These are phyloP conservation scores for Penicillium hesseltinei DNA, from an alignment of 2,329 filamentous ascomycete genomes.

Conservation along the genomic window DNA sequence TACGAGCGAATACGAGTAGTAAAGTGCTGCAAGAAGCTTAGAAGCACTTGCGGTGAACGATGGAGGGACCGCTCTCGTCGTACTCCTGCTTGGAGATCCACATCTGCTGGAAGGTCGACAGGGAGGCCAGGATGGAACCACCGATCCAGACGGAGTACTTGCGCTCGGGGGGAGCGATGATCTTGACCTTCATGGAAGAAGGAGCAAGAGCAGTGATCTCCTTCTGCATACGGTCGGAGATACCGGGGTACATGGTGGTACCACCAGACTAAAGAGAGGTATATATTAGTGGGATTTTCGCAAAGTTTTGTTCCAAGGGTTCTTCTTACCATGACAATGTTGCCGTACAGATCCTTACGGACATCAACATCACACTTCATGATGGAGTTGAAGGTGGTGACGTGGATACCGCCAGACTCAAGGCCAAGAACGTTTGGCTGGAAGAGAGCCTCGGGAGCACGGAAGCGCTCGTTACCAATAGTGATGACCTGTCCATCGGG, in stretches of 20 bases:
- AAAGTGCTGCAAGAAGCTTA: constrained; percentile 58
- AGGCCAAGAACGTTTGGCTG: constrained; percentile 97
- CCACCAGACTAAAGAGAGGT: constrained; percentile 76
- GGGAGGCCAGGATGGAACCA: constrained; percentile 98
- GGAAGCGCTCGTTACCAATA: constrained; percentile 99
- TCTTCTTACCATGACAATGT: constrained; percentile 96
- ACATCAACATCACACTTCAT: constrained; percentile 99
- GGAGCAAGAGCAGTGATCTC: constrained; percentile 99
- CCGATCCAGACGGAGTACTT: constrained; percentile 99
- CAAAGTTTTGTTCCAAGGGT: neutral
- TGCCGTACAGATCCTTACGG: constrained; percentile 99
- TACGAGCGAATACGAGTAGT: constrained; percentile 40
- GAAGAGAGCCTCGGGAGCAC: constrained; percentile 99
- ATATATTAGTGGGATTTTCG: neutral
- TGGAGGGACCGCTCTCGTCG: constrained; percentile 99
- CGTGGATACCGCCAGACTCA: constrained; percentile 97
- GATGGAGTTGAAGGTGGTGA: constrained; percentile 99
- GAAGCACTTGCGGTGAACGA: constrained; percentile 99
- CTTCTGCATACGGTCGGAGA: constrained; percentile 99
- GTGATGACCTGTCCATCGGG: constrained; percentile 99
- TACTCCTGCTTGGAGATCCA: constrained; percentile 99
- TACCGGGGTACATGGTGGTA: constrained; percentile 99
- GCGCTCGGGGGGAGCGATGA: constrained; percentile 99
- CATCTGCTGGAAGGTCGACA: constrained; percentile 99
- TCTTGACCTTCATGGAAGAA: constrained; percentile 99